Evolutionary conservation across 2,329 filamentous ascomycete genomes (phyloP).

Genomic region (Parasarocladium wereldwijsianum): DNA sequence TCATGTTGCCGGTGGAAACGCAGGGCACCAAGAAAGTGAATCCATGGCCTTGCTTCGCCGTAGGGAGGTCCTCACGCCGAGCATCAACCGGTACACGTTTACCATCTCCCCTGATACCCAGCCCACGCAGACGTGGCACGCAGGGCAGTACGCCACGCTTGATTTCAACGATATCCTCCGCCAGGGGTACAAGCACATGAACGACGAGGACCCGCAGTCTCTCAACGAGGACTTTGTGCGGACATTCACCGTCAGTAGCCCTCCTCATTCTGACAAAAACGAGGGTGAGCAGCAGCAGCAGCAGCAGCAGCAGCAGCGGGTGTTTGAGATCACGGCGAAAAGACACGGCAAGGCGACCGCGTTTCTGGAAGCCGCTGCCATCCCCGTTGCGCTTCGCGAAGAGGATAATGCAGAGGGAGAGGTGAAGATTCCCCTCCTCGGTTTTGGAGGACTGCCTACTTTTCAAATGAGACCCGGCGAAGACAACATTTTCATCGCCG

Average conservation of each 20-base stretch:
- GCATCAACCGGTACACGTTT: constrained; percentile 49
- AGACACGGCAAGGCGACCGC: constrained; percentile 54
- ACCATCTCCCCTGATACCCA: constrained; percentile 14
- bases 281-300: too few species aligned
- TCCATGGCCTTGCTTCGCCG: constrained; percentile 39
- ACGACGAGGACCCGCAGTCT: constrained; percentile 61
- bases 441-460: constrained; percentile 50
- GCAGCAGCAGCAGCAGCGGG: too few species aligned
- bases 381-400: constrained; percentile 39
- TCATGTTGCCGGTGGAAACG: constrained; percentile 6
- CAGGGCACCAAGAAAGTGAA: constrained; percentile 4
- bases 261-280: too few species aligned
- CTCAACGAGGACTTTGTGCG: constrained; percentile 62
- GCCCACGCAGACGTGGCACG: constrained; percentile 32
- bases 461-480: constrained; percentile 21
- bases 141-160: constrained; percentile 67
- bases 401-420: too few species aligned
- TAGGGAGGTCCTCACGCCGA: constrained; percentile 48
- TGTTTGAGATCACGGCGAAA: constrained; percentile 59
- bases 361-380: constrained; percentile 45
- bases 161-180: constrained; percentile 57
- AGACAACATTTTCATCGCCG: constrained; percentile 50
- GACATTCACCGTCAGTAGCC: too few species aligned
- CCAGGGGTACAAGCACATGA: constrained; percentile 69
- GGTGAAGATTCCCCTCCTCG: constrained; percentile 47